Base-by-base conservation (phyloP, 441 rosid genomes). In the Pelargonium exstipulatum region DNA sequence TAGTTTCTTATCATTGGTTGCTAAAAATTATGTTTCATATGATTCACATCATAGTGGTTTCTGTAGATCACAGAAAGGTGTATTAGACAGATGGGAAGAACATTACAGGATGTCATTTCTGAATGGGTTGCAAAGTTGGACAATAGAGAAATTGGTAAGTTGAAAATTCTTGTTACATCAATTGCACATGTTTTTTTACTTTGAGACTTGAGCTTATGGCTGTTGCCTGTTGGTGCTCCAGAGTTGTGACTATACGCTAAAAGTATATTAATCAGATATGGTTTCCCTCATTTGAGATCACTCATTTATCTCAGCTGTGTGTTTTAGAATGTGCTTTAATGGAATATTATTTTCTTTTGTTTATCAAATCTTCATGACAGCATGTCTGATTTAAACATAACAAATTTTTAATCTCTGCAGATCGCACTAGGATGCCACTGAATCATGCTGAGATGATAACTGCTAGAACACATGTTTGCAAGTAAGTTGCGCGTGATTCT, bases 401-500 rank as follows among this genome's bases (percentile, higher is more conserved):
- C 71, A 37, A 35, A 8, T 42, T 18, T 71, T 9, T 42, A 29
- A 29, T 71, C 9, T 12, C 37, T 78, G 73, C 83, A 94, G 99
- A 91, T 78, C 85, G 94, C 64, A 74, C 88, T 46, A 81, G 92
- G 79, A 73, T 94, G 91, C 86, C 80, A 10, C 80, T 94, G 71
- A 91, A 90, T 79, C 92, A 86, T 32, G 91, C 94, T n/a, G 97
- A 90, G 74, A 64, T 67, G 81, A 87, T 94, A 76, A 83, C 87
- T 65, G 73, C 87, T 63, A 75, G 81, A 53, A 90, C 97, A 64
- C 79, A 87, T 81, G 74, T 85, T 69, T 94, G 99, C 97, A 80
- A 86, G 99, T 94, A 82, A 79, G 85, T 70, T 51, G 32, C 3
- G 35, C 5, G 5, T 29, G 35, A 29, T 29, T 29, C 35, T 29